phyloP scores from a whole-genome alignment of 345 rosid genomes.

The Salix purpurea region DNA sequence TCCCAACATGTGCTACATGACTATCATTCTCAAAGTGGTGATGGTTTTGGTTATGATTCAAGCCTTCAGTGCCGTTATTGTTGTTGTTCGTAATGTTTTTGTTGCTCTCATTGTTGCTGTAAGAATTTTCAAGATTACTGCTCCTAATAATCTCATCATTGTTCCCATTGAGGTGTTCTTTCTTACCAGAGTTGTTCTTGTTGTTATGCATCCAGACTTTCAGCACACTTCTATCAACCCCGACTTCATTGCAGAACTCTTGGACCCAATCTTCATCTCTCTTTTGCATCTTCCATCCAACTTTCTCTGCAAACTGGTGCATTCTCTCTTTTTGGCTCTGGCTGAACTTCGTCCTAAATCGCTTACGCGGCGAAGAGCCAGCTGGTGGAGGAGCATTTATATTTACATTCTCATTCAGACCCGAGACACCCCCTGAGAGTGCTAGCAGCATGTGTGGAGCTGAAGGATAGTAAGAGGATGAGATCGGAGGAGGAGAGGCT shows the following conservation, averaged over 20 bases:
- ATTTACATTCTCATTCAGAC: conserved; percentile 12
- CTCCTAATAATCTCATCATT: neutral
- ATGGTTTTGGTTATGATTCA: neutral
- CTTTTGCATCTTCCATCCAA: conserved; percentile 87
- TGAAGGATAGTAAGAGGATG: conserved; percentile 33
- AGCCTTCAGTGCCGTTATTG: conserved; percentile 5
- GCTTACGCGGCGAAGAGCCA: conserved; percentile 12
- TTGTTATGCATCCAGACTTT: conserved; percentile 99
- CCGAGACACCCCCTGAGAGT: conserved; percentile 15
- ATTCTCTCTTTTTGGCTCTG: conserved; percentile 35
- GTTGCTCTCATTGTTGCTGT: conserved; percentile 4
- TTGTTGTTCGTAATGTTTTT: neutral
- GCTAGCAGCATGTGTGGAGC: conserved; percentile 35
- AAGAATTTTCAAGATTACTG: neutral
- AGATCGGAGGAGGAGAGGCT: conserved; percentile 33
- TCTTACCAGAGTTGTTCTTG: conserved; percentile 57
- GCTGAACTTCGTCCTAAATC: conserved; percentile 28
- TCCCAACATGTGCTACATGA: conserved; percentile 7
- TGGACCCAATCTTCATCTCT: conserved; percentile 59
- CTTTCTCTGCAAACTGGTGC: conserved; percentile 65
- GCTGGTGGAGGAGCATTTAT: neutral
- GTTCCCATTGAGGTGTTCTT: conserved; percentile 13
- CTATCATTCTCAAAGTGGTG: conserved; percentile 13
- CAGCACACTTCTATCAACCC: conserved; percentile 61
- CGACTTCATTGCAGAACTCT: conserved; percentile 62